A percentile compares a stretch with the other conserved stretches of the same genome.
Evolutionary conservation across 176 grass and related monocot species (phyloP).

Genomic region (Musa acuminata): DNA sequence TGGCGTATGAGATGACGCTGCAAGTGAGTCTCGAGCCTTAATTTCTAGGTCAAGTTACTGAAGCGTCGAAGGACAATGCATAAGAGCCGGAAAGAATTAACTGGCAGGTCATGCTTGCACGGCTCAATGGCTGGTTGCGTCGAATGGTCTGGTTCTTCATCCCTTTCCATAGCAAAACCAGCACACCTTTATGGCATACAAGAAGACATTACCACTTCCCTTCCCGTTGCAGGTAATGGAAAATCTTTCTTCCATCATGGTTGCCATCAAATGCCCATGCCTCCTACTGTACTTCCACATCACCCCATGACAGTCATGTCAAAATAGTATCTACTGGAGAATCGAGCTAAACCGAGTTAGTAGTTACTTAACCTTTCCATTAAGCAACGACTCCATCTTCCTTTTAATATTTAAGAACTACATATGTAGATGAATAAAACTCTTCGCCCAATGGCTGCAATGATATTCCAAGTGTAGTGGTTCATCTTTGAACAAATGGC

Average conservation of each 20-base stretch:
- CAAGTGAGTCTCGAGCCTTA: too few relatives aligned
- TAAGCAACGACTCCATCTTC: neutral
- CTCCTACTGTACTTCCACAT: neutral
- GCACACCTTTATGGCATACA: neutral
- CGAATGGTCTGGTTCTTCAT: neutral
- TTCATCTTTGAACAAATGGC: neutral
- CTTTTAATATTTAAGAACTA: too few relatives aligned
- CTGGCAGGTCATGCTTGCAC: neutral
- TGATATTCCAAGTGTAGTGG: neutral
- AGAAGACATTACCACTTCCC: neutral
- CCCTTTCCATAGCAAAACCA: neutral
- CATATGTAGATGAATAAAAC: neutral
- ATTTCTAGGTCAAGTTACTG: too few relatives aligned
- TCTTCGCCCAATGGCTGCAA: neutral
- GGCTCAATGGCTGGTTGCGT: neutral
- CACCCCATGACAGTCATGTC: neutral
- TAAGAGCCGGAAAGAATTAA: too few relatives aligned
- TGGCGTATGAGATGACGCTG: too few relatives aligned
- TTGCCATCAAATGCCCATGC: neutral
- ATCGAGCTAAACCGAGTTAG: too few relatives aligned
- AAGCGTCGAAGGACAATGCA: too few relatives aligned
- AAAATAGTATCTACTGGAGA: neutral
- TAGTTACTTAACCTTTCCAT: neutral
- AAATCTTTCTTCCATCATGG: neutral
- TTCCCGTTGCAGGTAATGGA: neutral